Base-by-base conservation (phyloP, 306 rosid species). In the Rosa lucieae region DNA sequence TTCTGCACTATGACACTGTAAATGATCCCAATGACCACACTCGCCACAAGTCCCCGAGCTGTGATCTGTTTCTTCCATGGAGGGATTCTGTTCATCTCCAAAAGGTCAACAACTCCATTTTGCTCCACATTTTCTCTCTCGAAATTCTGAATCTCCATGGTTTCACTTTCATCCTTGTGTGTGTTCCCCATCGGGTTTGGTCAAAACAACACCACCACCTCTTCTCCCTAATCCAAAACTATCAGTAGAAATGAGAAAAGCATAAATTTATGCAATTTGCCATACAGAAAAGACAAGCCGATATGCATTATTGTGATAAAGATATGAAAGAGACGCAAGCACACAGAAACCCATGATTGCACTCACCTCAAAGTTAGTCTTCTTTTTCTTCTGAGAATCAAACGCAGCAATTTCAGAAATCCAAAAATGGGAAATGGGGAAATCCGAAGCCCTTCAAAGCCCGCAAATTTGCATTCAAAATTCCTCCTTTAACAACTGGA, bases 1-100 rank as follows among this genome's bases (percentile, higher is more conserved):
- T 96, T 96, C 92, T 79, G 93, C 76, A 90, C 99, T 47, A 96
- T 90, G 75, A 91, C 89, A 78, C 99, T 96, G 76, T 96, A 96
- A 49, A 96, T 85, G 29, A 76, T 52, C 44, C 99, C 99, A 81
- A 96, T 90, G 8, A 82, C 52, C 10, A 87, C 10, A 73, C 99
- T 96, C 5, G 98, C 92, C 15, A 90, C 13, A 1, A 96, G 79
- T 58, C 98, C 99, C 52, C 99, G 78, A 59, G 89, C 2, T n/a
- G 99, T 96, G 7, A 96, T 89, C 76, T 96, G 99, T 56, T 10
- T 87, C 21, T 65, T 66, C 99, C 98, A 96, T 71, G 96, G 96
- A 20, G 84, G 72, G 52, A 90, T 83, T 81, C 84, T 90, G 62
- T 76, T 86, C 66, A 84, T 8, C 10, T 90, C 92, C 66, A 85